Base-by-base conservation (phyloP, 164 flowering plant genomes). In the Akebia trifoliata region DNA sequence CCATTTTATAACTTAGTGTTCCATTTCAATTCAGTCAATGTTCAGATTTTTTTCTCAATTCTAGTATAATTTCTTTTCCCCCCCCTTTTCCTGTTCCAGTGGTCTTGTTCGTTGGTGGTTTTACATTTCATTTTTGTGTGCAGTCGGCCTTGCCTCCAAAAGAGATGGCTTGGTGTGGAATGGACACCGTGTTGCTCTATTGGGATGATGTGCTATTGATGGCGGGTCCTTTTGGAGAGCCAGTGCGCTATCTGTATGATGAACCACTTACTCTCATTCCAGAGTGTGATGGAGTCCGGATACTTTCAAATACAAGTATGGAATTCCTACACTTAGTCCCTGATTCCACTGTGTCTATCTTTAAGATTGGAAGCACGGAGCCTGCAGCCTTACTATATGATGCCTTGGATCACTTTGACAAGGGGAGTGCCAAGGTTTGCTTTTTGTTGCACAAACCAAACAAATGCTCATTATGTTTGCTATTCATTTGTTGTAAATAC, bases 121-220 rank as follows among this genome's bases (percentile, higher is more conserved):
- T 50, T 50, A 15, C 4, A 39, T 55, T 39, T 40, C 18, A 34
- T 54, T 44, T 64, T 50, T 66, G 47, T 29, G 2, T 66, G 31
- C 80, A 93, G 97, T 79, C 96, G 37, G 84, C 96, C 32, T 86
- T 87, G 46, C 97, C 99, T 59, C 99, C 99, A 5, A 84, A 86
- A 59, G 97, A 94, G 68, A 62, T 94, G 42, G 87, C 92, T 65
- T 94, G 99, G 99, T 94, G 99, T 76, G 99, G 96, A 69, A 60
- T 83, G 84, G 89, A 94, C 54, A 83, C 86, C 60, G 89, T 94
- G 47, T 70, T 94, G 22, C 87, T 94, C 45, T 90, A 83, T 59
- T 90, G 97, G 97, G 95, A 90, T 74, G 99, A 87, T 65, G 63
- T 71, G 78, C 89, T 94, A 43, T 64, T 94, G 78, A 87, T 94